Base-by-base conservation (phyloP, 2,329 filamentous ascomycete genomes). In the Pseudogymnoascus sp. region DNA sequence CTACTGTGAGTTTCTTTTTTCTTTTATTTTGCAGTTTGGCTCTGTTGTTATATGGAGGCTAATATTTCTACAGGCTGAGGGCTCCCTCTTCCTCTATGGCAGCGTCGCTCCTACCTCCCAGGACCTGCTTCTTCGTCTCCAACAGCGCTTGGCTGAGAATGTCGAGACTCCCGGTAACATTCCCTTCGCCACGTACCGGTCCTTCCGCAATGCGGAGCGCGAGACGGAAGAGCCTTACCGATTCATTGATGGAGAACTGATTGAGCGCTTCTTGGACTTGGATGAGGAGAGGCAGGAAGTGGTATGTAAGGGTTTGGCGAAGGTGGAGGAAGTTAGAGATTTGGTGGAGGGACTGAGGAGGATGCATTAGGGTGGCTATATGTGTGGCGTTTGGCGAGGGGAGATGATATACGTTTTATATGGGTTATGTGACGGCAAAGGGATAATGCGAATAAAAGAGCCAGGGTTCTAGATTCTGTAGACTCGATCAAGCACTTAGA, bases 201-300 rank as follows among this genome's bases (percentile, higher is more conserved):
- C 89, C 0, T 96, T 93, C 77, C 85, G 85, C 64, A 95, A 86
- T 61, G 79, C 84, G 25, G 86, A 88, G 27, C 79, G 87, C 15
- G 84, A 89, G 63, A 83, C 84, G 0, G 86, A 89, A 0, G 90
- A 88, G 39, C 93, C 94, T 0, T 90, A 85, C 70, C 82, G 93
- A 1, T 97, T 97, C 69, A 84, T 99, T 10, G 94, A 99, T 70
- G 94, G 93, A 0, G 93, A 97, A 72, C 79, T 97, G 69, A 80
- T 99, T 10, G 93, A 97, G 76, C 76, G 84, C 60, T 97, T 97
- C 71, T 74, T 97, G 67, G 87, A 92, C 66, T 78, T 90, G 65
- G 79, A 83, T 51, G 84, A 87, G 62, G 77, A 78, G 38, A 76
- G 76, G 41, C 85, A 87, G 74, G 77, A 76, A 67, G 72, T 76